These are phyloP conservation scores for Alternaria sp. DNA, from an alignment of 2,329 filamentous ascomycete species.

Conservation along the genomic window DNA sequence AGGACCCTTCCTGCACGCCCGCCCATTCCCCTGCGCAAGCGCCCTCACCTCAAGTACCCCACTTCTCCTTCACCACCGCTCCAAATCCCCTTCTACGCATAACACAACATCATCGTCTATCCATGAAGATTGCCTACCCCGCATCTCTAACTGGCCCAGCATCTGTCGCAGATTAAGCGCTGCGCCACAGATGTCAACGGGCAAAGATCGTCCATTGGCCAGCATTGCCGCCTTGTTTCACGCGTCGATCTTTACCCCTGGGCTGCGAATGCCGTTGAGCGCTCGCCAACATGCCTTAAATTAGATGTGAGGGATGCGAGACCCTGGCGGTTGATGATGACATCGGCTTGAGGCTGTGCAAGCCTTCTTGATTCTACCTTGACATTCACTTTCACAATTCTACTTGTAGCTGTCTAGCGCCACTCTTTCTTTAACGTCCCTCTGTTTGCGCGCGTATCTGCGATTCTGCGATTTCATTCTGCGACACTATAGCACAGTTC, in stretches of 20 bases:
- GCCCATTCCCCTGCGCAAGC: constrained; percentile 7
- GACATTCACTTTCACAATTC: background rate
- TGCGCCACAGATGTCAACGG: constrained; percentile 35
- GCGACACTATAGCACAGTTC: background rate
- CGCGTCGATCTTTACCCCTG: constrained; percentile 29
- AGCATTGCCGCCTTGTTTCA: constrained; percentile 27
- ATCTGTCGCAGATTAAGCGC: constrained; percentile 43
- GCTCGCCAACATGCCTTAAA: constrained; percentile 23
- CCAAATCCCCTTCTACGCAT: background rate
- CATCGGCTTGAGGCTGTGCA: constrained; percentile 18
- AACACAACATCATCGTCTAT: background rate
- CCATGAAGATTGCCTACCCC: background rate
- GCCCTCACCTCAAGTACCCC: background rate
- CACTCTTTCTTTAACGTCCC: background rate
- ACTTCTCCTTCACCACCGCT: background rate
- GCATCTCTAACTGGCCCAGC: constrained; percentile 22
- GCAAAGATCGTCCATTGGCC: constrained; percentile 31
- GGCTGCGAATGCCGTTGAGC: background rate
- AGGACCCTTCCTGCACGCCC: background rate
- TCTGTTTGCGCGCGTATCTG: background rate
- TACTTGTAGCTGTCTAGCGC: background rate
- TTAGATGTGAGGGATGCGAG: constrained; percentile 14
- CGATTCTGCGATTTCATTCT: background rate
- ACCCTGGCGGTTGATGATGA: constrained; percentile 25
- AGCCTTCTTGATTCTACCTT: constrained; percentile 8